These are phyloP conservation scores for Malus hybrid DNA, from an alignment of 331 rosid species.

Conservation along the genomic window DNA sequence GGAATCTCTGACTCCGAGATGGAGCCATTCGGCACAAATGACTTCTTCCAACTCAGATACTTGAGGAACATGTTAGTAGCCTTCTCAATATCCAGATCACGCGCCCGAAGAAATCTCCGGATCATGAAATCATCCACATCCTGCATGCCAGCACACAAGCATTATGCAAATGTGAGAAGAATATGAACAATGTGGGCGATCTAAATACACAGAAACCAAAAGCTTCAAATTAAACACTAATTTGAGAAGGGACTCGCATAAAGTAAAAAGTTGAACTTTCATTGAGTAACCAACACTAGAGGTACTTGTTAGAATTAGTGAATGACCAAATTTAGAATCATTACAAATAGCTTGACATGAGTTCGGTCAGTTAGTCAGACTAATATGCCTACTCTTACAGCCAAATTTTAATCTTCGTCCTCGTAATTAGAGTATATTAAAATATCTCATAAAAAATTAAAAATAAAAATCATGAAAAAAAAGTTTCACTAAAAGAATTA, in stretches of 20 bases:
- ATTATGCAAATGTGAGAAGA: not conserved
- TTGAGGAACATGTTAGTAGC: slow-evolving; percentile 37
- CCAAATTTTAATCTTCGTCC: not conserved
- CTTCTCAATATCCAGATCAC: slow-evolving; percentile 45
- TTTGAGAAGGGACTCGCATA: not conserved
- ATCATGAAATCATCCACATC: slow-evolving; percentile 42
- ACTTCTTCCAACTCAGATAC: slow-evolving; percentile 35
- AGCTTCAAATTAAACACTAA: not conserved
- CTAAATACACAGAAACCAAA: not conserved
- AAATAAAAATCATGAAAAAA: not conserved
- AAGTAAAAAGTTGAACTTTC: not conserved
- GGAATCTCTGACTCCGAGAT: slow-evolving; percentile 28
- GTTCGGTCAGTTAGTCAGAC: not conserved
- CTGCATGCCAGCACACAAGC: slow-evolving; percentile 5
- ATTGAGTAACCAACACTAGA: not conserved
- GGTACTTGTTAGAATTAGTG: not conserved
- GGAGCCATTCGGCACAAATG: slow-evolving; percentile 36
- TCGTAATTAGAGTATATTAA: not conserved
- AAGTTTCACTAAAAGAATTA: not conserved
- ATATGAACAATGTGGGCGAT: not conserved
- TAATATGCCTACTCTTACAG: not conserved
- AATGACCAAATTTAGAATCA: not conserved
- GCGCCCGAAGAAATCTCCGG: slow-evolving; percentile 52
- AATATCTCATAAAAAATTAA: too few relatives aligned
- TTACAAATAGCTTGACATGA: not conserved